Evolutionary conservation across 2,329 filamentous ascomycete genomes (phyloP), one percentile per base, ranked within the genome.

Genomic region (Beauveria bassiana): DNA sequence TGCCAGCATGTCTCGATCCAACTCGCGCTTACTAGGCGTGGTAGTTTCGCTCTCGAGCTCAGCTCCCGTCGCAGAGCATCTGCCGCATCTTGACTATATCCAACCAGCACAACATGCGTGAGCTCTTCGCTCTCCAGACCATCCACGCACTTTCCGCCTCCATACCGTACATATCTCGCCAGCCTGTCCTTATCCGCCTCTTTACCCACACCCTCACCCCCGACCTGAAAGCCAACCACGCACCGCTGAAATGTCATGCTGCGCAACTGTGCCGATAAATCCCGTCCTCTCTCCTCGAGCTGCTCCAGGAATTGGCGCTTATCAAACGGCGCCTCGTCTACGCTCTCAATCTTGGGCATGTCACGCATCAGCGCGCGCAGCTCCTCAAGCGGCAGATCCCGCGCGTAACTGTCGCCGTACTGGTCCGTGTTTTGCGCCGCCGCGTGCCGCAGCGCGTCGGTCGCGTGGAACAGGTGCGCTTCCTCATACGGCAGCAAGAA

Each of bases 1-100:
- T 78, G 79, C 91, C 93, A 96, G 68, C 90, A 90, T 58, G 89
- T 86, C 56, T 87, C 81, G 0, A 97, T 75, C 95, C 95, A 99
- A 16, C 78, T 77, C 10, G 80, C 72, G 0, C 77, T 82, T 2
- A 97, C 88, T 7, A 93, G 74, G 65, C 90, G 79, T 0, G 93
- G 90, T 42, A 92, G 73, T 59, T 70, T 75, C 7, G 46, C n/a
- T 14, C 80, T 72, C 22, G 67, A 68, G 62, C 82, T 81, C 20
- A 84, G 73, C 54, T 70, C 68, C 5, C 75, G 69, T 38, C 81
- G 76, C 14, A 86, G 69, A n/a, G 12, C 26, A 20, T 74, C 72
- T 5, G 73, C 77, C 5, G 78, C 74, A 8, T 72, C 66, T 26
- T 74, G 69, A 0, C 69, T 34, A 70, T 71, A 16, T 75, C 70